Conservation (phyloP, 176 grass and related monocot genomes). For the Phyllostachys edulis region DNA sequence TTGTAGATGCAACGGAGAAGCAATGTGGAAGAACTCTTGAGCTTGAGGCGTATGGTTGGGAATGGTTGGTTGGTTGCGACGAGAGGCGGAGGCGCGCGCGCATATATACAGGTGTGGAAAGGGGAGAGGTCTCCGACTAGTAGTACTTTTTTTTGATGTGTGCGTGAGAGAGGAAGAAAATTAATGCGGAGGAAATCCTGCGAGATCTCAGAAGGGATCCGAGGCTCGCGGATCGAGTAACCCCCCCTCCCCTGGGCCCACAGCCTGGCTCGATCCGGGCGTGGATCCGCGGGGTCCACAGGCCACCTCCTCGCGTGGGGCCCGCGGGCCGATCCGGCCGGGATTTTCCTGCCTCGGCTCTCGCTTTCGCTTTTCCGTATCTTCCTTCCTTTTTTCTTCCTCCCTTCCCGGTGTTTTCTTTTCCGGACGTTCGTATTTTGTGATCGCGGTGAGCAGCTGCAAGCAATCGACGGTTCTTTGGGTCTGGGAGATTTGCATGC, state of each 20-base stretch:
- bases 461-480: no score
- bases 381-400: background rate
- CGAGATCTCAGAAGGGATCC: conserved; percentile 44
- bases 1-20: background rate
- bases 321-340: conserved; percentile 46
- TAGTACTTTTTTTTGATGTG: no score
- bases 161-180: background rate
- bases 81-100: background rate
- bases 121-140: background rate
- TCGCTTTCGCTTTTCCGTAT: conserved; percentile 30
- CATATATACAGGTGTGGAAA: conserved; percentile 9
- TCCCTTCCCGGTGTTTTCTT: background rate
- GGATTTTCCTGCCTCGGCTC: conserved; percentile 45
- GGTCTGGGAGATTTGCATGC: conserved; percentile 15
- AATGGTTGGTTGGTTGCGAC: background rate
- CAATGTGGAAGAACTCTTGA: background rate
- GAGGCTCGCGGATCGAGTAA: conserved; percentile 37
- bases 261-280: conserved; percentile 14
- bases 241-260: background rate
- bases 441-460: background rate
- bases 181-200: conserved; percentile 41
- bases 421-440: background rate
- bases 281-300: conserved; percentile 40
- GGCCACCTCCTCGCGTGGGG: background rate
- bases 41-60: background rate